A percentile compares a stretch with the other conserved stretches of the same genome.
Evolutionary conservation across 208 protist genomes (phyloP).

Genomic region (Crithidia expoeki): DNA sequence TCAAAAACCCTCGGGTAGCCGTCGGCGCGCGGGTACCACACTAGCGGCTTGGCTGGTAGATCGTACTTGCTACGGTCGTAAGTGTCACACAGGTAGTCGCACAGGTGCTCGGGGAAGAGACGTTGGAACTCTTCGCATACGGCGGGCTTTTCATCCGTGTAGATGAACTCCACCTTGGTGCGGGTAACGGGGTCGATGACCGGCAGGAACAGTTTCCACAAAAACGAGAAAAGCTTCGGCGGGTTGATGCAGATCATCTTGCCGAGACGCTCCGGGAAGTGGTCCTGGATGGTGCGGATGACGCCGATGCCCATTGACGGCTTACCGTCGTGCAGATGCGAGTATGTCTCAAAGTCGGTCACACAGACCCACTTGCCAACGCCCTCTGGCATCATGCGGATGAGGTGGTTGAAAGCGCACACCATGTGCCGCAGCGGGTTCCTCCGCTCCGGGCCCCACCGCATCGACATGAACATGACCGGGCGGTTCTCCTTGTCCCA

Average conservation of each 20-base stretch:
- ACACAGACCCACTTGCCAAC: constrained; percentile 87
- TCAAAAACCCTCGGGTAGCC: constrained; percentile 49
- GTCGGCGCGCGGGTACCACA: constrained; percentile 57
- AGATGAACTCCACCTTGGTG: constrained; percentile 79
- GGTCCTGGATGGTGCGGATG: constrained; percentile 71
- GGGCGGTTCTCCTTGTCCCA: constrained; percentile 80
- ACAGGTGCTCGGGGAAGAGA: constrained; percentile 62
- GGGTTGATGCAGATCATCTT: constrained; percentile 85
- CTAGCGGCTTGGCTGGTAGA: constrained; percentile 41
- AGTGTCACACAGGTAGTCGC: constrained; percentile 67
- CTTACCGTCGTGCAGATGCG: constrained; percentile 71
- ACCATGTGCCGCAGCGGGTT: constrained; percentile 77
- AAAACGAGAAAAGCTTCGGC: constrained; percentile 71
- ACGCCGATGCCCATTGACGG: constrained; percentile 67
- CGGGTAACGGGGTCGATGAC: constrained; percentile 82
- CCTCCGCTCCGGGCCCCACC: constrained; percentile 77
- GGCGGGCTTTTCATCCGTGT: constrained; percentile 65
- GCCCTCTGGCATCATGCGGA: constrained; percentile 77
- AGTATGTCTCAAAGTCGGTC: constrained; percentile 88
- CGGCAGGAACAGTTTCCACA: constrained; percentile 76
- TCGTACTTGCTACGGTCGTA: constrained; percentile 76
- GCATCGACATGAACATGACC: constrained; percentile 87
- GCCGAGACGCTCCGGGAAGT: constrained; percentile 87
- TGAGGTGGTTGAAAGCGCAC: constrained; percentile 69
- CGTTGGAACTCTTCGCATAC: constrained; percentile 62